Evolutionary conservation across 2,329 filamentous ascomycete genomes (phyloP), one percentile per base, ranked within the genome.

Genomic region (Pseudogymnoascus sp.): DNA sequence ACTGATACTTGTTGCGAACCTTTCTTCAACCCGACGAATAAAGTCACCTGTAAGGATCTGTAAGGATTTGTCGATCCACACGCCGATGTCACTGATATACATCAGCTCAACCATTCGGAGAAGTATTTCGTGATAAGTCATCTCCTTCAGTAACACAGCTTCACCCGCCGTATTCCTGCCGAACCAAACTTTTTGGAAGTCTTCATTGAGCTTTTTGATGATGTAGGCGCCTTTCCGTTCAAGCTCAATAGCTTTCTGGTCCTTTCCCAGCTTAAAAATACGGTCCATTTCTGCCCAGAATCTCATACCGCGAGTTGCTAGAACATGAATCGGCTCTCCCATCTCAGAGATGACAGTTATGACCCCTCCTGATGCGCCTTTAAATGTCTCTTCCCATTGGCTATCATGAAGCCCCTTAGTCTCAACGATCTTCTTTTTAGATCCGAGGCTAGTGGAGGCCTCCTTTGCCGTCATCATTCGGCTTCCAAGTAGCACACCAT

Each of bases 201-300:
- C 91, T 65, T 92, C 91, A 70, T 97, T 97, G 68, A 97, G 84
- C 75, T 92, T 94, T 79, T 92, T 88, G 77, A 97, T 96, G 74
- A 96, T 96, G 77, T 96, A 88, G 58, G 90, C 86, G 59, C 90
- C 87, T 71, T 89, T 87, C 78, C 93, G 95, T 79, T 91, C 90
- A 41, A 97, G 81, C 22, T 25, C 22, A 25, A 25, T 5, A 25
- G 22, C 22, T 25, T 25, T 25, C 22, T 25, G 22, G 22, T 25
- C 22, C 22, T 25, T 25, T 25, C 22, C 22, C 22, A 25, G 71
- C 86, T 89, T 80, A 99, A 99, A 70, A 99, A 97, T 77, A 96
- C 95, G 84, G 71, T 99, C 94, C 91, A 99, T 96, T 77, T 99
- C 94, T 57, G 91, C 88, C 94, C 94, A 99, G 80, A 99, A 96